Percentiles rank a stretch among this genome's conserved stretches.
Evolutionary conservation across 805 yeast species (phyloP).

Genomic region (Wickerhamiella dianesei): DNA sequence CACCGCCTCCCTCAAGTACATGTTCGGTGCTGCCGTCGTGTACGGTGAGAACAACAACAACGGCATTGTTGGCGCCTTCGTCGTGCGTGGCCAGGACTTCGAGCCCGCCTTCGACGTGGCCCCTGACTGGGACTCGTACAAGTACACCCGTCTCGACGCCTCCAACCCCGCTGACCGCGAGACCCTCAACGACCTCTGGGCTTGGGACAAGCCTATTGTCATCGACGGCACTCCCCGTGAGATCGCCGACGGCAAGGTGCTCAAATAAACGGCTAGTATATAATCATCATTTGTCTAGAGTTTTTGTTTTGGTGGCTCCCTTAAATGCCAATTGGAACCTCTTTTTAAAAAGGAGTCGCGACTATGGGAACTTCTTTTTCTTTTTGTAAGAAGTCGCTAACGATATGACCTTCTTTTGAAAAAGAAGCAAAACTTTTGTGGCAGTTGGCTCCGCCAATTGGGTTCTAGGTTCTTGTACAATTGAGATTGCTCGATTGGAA

Average conservation of each 20-base stretch:
- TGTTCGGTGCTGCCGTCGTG: slow-evolving; percentile 88
- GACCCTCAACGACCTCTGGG: slow-evolving; percentile 82
- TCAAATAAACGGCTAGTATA: slow-evolving; percentile 47
- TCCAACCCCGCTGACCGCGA: slow-evolving; percentile 62
- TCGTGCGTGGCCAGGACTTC: slow-evolving; percentile 87
- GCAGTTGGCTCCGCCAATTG: too few species aligned
- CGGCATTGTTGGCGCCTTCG: slow-evolving; percentile 90
- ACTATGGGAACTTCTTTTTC: too few species aligned
- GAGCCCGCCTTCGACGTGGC: slow-evolving; percentile 94
- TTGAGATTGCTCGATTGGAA: too few species aligned
- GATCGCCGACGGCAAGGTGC: slow-evolving; percentile 95
- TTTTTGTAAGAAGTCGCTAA: too few species aligned
- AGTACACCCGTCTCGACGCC: slow-evolving; percentile 69
- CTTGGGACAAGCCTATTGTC: slow-evolving; percentile 91
- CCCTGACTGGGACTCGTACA: slow-evolving; percentile 97
- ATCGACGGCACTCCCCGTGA: slow-evolving; percentile 63
- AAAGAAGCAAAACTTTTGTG: too few species aligned
- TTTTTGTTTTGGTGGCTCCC: too few species aligned
- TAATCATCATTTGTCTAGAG: too few species aligned
- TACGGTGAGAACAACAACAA: slow-evolving; percentile 98
- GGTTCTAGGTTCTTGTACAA: too few species aligned
- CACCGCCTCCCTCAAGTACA: slow-evolving; percentile 77
- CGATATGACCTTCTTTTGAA: too few species aligned
- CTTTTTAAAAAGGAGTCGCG: too few species aligned
- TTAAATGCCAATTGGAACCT: too few species aligned